Percentiles rank a stretch among this genome's conserved stretches.
Conservation (phyloP, 2,329 filamentous ascomycete species). For the Chrysoporthe austroafricana region DNA sequence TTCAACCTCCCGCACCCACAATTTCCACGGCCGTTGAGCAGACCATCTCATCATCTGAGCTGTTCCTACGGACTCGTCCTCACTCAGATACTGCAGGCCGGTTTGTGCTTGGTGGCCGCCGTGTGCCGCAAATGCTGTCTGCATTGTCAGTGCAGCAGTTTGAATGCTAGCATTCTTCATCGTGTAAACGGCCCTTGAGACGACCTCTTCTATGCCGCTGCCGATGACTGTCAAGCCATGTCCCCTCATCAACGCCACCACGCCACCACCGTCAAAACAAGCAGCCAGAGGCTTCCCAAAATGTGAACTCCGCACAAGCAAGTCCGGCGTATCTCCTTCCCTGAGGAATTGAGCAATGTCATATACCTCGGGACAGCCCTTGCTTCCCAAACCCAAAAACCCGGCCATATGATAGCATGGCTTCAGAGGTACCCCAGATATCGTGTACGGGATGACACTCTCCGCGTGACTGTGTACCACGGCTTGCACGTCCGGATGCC, state of each 20-base stretch:
- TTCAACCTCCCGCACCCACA: conserved; percentile 35
- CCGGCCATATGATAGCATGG: conserved; percentile 49
- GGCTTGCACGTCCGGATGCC: conserved; percentile 42
- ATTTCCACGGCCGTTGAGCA: conserved; percentile 32
- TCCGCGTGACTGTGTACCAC: conserved; percentile 51
- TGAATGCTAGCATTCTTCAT: conserved; percentile 47
- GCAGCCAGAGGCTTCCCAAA: conserved; percentile 42
- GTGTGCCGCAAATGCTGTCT: conserved; percentile 28
- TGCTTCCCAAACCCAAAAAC: conserved; percentile 42
- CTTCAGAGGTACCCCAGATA: conserved; percentile 44
- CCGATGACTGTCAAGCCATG: conserved; percentile 49
- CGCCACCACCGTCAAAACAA: conserved; percentile 37
- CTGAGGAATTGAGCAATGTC: conserved; percentile 38
- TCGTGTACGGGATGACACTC: conserved; percentile 46
- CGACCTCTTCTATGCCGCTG: conserved; percentile 42
- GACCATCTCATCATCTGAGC: conserved; percentile 28
- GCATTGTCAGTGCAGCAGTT: conserved; percentile 40
- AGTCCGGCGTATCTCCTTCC: conserved; percentile 37
- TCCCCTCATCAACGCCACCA: conserved; percentile 48
- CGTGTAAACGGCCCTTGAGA: conserved; percentile 49
- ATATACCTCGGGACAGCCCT: conserved; percentile 35
- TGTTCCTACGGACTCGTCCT: conserved; percentile 30
- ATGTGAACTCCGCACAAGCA: conserved; percentile 42
- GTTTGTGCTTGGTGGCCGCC: background rate
- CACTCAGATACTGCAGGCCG: conserved; percentile 27